Evolutionary conservation across 2,329 filamentous ascomycete genomes (phyloP), one percentile per base, ranked within the genome.

Genomic region (Blastomyces emzantsi): DNA sequence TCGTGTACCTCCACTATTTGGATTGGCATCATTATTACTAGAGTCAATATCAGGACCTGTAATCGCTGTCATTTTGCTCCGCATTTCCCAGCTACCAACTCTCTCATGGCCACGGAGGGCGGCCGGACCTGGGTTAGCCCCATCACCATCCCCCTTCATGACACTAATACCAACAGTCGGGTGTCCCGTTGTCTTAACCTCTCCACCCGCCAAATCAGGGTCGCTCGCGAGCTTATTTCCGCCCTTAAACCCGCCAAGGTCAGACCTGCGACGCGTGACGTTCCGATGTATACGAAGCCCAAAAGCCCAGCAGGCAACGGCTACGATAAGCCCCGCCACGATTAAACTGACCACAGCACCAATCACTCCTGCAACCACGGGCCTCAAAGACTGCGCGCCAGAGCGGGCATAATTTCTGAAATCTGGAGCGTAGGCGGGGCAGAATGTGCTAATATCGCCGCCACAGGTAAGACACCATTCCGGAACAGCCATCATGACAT

Each of bases 31-130:
- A 11, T 64, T 62, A 22, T 66, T 66, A 36, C 66, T 61, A 47
- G 62, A 59, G 57, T 67, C 62, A 51, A 62, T 60, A 56, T 66
- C 66, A 47, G 66, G 49, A 63, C 67, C 54, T 33, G 67, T 63
- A 61, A 64, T 69, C 60, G 64, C 70, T 68, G 66, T 73, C 70
- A 45, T 70, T 71, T 22, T 72, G 19, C 74, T 67, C 62, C 77
- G 76, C 72, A 85, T 71, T 70, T 85, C 83, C 83, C 83, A 86
- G 65, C 83, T 85, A 0, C 81, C 83, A 22, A 80, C 75, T 54
- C 83, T 74, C 72, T 85, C 83, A 69, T 85, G 79, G 1, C 77
- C 77, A 19, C 73, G 61, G 47, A 67, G 61, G 13, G 60, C 66
- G 22, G 63, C 65, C 13, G 64, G 60, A 6, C 62, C 62, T 17